Conservation (phyloP, 306 rosid species). For the Lathyrus aphaca region DNA sequence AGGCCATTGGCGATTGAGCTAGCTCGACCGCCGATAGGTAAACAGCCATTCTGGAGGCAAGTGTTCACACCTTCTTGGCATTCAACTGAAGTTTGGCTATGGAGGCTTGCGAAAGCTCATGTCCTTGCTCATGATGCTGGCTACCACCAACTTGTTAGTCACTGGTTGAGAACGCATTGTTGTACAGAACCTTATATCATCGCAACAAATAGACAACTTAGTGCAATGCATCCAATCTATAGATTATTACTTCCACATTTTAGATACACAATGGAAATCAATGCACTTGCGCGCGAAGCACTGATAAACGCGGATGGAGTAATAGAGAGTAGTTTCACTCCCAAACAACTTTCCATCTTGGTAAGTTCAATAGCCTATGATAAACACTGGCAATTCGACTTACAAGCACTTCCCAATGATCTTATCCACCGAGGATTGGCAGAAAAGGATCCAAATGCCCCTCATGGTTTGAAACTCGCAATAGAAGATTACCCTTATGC, state of each 20-base stretch:
- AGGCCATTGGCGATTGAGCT: constrained; percentile 78
- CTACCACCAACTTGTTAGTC: constrained; percentile 81
- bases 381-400: constrained; percentile 68
- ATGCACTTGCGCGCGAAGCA: constrained; percentile 73
- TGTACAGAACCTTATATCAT: constrained; percentile 81
- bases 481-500: constrained; percentile 59
- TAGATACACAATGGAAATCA: constrained; percentile 90
- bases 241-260: constrained; percentile 82
- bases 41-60: constrained; percentile 70
- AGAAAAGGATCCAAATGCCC: constrained; percentile 43
- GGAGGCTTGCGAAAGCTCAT: constrained; percentile 90
- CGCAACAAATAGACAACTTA: constrained; percentile 77
- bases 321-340: constrained; percentile 60
- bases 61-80: constrained; percentile 61
- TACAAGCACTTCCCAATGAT: constrained; percentile 71
- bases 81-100: constrained; percentile 77
- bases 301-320: constrained; percentile 65
- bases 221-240: constrained; percentile 83
- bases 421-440: constrained; percentile 73
- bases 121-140: constrained; percentile 86
- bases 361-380: constrained; percentile 71
- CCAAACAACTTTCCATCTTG: constrained; percentile 54
- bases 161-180: constrained; percentile 90
- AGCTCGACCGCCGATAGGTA: constrained; percentile 66
- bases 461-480: constrained; percentile 50